phyloP scores from a whole-genome alignment of 83 land plant genomes.

The Larix sibirica region DNA sequence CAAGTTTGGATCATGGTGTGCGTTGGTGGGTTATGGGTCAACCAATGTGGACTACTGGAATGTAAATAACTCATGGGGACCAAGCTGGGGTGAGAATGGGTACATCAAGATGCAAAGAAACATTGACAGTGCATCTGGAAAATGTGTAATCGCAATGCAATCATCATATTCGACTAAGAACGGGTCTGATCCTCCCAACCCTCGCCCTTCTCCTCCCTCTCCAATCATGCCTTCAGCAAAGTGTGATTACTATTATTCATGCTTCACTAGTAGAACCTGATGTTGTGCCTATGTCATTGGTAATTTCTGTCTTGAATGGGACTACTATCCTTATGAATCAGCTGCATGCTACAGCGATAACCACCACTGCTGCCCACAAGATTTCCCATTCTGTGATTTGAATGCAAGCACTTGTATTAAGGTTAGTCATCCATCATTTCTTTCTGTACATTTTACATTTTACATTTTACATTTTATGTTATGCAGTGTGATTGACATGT shows the following conservation, averaged over 20 bases:
- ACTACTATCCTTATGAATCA: constrained; percentile 67
- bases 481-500: too few relatives aligned
- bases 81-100: constrained; percentile 43
- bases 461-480: too few relatives aligned
- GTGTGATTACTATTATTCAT: constrained; percentile 61
- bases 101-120: constrained; percentile 40
- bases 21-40: constrained; percentile 49
- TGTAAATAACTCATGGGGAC: constrained; percentile 58
- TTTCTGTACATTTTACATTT: too few relatives aligned
- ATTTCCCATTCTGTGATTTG: constrained; percentile 63
- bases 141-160: constrained; percentile 38
- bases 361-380: constrained; percentile 73
- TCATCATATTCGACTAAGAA: constrained; percentile 42
- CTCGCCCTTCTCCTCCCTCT: neutral
- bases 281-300: constrained; percentile 59
- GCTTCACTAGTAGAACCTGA: constrained; percentile 65
- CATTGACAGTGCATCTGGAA: constrained; percentile 3
- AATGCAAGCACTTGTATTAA: constrained; percentile 17
- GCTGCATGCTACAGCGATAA: constrained; percentile 83
- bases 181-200: constrained; percentile 44
- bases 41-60: too few relatives aligned
- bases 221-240: constrained; percentile 22
- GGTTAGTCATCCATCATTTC: constrained; percentile 32
- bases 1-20: constrained; percentile 50
- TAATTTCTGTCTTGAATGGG: constrained; percentile 66